phyloP scores from a whole-genome alignment of 169 alveolate species.

The Besnoitia besnoiti region DNA sequence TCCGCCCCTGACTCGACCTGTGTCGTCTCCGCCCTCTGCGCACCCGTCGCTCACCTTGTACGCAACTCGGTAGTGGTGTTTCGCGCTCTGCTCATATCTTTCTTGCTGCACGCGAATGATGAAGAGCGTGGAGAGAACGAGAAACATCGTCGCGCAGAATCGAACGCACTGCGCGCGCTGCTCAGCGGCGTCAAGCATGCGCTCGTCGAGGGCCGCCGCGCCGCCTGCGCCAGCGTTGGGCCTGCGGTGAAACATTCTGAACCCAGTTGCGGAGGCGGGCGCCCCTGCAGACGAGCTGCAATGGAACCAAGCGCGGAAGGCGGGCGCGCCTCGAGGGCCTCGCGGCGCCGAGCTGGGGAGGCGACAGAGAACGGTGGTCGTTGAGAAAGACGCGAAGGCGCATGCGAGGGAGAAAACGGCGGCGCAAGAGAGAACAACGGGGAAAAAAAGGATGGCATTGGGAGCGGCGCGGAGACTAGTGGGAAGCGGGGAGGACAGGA shows the following conservation, averaged over 20 bases:
- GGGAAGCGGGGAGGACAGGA: no score
- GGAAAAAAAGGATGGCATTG: no score
- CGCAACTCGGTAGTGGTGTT: neutral
- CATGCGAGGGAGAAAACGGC: no score
- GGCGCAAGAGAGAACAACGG: no score
- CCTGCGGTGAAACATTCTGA: neutral
- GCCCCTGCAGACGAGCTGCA: neutral
- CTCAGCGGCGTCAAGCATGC: neutral
- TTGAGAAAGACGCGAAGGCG: no score
- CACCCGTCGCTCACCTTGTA: neutral
- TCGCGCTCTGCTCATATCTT: neutral
- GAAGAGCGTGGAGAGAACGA: constrained; percentile 9
- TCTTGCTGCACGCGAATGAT: constrained; percentile 17
- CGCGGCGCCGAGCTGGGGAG: neutral
- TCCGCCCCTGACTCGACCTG: no score
- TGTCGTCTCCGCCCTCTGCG: neutral
- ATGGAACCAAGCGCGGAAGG: neutral
- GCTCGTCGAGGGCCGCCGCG: neutral
- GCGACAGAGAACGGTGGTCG: no score
- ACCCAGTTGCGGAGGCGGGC: no score
- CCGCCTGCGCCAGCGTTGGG: neutral
- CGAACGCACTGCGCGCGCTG: constrained; percentile 27
- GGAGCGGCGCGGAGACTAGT: no score
- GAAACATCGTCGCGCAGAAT: neutral
- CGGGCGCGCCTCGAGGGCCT: neutral